Percentiles rank a stretch among this genome's conserved stretches.
Conservation (phyloP, 805 yeast species). For the Candida manassasensis region DNA sequence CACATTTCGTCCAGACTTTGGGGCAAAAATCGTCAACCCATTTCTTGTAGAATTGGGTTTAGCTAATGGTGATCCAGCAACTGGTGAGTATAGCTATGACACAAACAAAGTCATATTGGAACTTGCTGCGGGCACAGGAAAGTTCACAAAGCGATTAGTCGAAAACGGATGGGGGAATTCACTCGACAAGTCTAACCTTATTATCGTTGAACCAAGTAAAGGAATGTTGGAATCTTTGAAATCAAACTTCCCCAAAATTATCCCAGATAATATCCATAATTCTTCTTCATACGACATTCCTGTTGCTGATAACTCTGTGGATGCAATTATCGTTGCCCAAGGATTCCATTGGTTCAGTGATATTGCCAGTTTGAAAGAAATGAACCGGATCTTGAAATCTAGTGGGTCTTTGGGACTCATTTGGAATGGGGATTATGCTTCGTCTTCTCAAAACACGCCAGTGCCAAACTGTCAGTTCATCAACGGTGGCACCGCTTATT, state of each 20-base stretch:
- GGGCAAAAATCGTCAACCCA: constrained; percentile 35
- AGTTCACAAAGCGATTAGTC: constrained; percentile 47
- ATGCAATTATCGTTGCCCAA: constrained; percentile 52
- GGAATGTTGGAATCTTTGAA: constrained; percentile 53
- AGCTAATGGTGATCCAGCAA: constrained; percentile 6
- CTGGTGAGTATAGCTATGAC: constrained; percentile 9
- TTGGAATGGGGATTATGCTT: constrained; percentile 51
- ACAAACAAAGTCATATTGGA: constrained; percentile 36
- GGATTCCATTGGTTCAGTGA: constrained; percentile 70
- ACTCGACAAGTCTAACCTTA: constrained; percentile 21
- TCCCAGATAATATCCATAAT: constrained; percentile 15
- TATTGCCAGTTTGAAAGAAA: constrained; percentile 41
- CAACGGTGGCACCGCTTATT: constrained; percentile 8
- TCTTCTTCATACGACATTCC: constrained; percentile 50
- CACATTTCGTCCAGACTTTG: constrained; percentile 47
- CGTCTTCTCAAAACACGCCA: constrained; percentile 8
- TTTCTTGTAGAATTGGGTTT: constrained; percentile 38
- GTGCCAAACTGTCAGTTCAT: constrained; percentile 3
- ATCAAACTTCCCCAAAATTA: constrained; percentile 42
- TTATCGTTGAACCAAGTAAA: constrained; percentile 50
- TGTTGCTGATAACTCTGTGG: constrained; percentile 37
- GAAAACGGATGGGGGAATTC: constrained; percentile 30
- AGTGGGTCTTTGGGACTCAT: constrained; percentile 49
- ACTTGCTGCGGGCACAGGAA: constrained; percentile 62
- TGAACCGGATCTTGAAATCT: constrained; percentile 45